Conservation (phyloP, 345 rosid genomes). For the Acer campestre region DNA sequence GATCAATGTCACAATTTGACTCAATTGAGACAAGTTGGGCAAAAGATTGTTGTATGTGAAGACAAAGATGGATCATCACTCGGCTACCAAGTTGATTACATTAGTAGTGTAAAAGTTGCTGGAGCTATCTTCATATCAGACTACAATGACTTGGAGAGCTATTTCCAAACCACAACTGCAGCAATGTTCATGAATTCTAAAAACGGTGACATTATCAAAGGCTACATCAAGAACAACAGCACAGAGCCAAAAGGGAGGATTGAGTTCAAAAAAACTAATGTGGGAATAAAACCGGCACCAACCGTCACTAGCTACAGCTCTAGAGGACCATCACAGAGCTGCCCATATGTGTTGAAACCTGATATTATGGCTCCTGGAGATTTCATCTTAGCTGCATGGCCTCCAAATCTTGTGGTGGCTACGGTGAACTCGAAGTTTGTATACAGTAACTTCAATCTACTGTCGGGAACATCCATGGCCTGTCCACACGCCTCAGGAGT, state of each 20-base stretch:
- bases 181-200: slow-evolving; percentile 31
- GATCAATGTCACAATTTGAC: slow-evolving; percentile 31
- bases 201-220: slow-evolving; percentile 33
- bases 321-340: slow-evolving; percentile 60
- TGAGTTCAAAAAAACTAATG: slow-evolving; percentile 35
- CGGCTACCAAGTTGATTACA: slow-evolving; percentile 29
- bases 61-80: slow-evolving; percentile 23
- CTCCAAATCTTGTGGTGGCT: slow-evolving; percentile 24
- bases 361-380: slow-evolving; percentile 58
- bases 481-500: slow-evolving; percentile 60
- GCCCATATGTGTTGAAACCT: slow-evolving; percentile 55
- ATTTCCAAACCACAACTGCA: slow-evolving; percentile 31
- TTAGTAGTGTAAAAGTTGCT: slow-evolving; percentile 20
- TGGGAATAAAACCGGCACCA: slow-evolving; percentile 44
- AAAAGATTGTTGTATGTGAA: slow-evolving; percentile 48
- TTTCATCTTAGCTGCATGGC: slow-evolving; percentile 56
- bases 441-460: slow-evolving; percentile 39
- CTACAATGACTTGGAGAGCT: slow-evolving; percentile 15
- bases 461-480: slow-evolving; percentile 64
- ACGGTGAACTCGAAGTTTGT: slow-evolving; percentile 10
- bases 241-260: slow-evolving; percentile 36
- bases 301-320: slow-evolving; percentile 51
- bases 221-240: slow-evolving; percentile 44
- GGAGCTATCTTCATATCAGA: slow-evolving; percentile 54
- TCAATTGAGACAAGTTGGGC: slow-evolving; percentile 24